These are phyloP conservation scores for Starmerella cellae DNA, from an alignment of 805 yeast genomes.

Conservation along the genomic window DNA sequence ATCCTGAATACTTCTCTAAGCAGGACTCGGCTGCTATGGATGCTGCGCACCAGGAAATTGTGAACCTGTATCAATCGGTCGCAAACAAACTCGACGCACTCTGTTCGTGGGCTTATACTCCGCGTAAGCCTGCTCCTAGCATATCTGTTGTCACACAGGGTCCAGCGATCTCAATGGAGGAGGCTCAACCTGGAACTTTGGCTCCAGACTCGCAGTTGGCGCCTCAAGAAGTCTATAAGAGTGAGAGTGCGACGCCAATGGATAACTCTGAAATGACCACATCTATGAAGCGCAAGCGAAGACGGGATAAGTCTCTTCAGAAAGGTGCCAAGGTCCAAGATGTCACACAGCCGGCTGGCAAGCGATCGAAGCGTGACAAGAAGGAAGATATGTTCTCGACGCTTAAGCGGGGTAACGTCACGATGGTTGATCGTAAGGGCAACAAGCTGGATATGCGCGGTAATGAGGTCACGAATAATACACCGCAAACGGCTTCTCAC, in stretches of 20 bases:
- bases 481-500: conserved; percentile 18
- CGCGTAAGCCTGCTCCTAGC: conserved; percentile 71
- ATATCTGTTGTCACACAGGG: conserved; percentile 72
- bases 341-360: neutral
- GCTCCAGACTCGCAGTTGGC: conserved; percentile 67
- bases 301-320: conserved; percentile 53
- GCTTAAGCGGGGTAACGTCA: conserved; percentile 61
- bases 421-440: conserved; percentile 65
- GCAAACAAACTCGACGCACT: conserved; percentile 70
- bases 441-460: conserved; percentile 63
- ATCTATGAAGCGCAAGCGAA: conserved; percentile 44
- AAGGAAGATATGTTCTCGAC: conserved; percentile 46
- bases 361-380: conserved; percentile 25
- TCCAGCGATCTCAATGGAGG: conserved; percentile 82
- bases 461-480: conserved; percentile 37
- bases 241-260: conserved; percentile 20
- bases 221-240: conserved; percentile 80
- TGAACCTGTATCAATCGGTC: conserved; percentile 46
- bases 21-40: conserved; percentile 51
- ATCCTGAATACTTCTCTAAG: conserved; percentile 33
- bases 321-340: neutral
- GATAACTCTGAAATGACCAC: conserved; percentile 17
- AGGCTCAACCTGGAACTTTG: conserved; percentile 82
- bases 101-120: conserved; percentile 88
- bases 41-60: conserved; percentile 66